Percentiles rank a stretch among this genome's conserved stretches.
phyloP scores from a whole-genome alignment of 129 eudicot species.

The Lactuca saligna region DNA sequence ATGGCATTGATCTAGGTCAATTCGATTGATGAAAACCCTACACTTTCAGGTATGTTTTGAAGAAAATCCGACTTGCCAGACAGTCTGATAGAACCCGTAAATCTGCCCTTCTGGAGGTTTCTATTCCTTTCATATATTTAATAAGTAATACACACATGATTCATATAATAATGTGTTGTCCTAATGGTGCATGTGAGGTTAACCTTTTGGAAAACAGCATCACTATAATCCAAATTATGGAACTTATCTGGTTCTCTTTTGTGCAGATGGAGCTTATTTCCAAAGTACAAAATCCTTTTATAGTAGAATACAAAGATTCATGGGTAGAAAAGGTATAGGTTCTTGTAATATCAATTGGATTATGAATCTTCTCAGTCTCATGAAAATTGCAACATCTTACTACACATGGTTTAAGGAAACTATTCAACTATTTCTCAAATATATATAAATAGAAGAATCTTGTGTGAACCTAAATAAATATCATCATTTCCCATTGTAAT shows the following conservation, averaged over 20 bases:
- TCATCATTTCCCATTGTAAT: constrained; percentile 11
- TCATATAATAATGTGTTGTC: not conserved
- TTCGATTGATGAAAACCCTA: constrained; percentile 25
- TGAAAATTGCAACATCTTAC: constrained; percentile 7
- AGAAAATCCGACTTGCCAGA: constrained; percentile 91
- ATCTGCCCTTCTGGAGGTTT: constrained; percentile 89
- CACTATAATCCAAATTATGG: not conserved
- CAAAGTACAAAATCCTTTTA: constrained; percentile 67
- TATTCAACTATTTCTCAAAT: constrained; percentile 8
- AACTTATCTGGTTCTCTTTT: constrained; percentile 23
- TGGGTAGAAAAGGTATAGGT: constrained; percentile 91
- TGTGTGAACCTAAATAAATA: constrained; percentile 11
- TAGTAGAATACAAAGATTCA: constrained; percentile 93
- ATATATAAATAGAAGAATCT: not conserved
- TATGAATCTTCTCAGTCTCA: constrained; percentile 7
- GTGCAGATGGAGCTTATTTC: constrained; percentile 95
- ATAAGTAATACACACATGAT: constrained; percentile 1
- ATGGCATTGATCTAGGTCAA: not conserved
- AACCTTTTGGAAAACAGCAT: not conserved
- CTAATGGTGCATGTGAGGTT: not conserved
- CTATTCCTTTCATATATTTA: not conserved
- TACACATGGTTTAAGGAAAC: constrained; percentile 10
- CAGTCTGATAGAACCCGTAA: constrained; percentile 85
- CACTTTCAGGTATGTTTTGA: constrained; percentile 66
- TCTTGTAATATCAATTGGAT: constrained; percentile 4